phyloP scores from a whole-genome alignment of 768 basidiomycete species.

The Rhizopogon vinicolor region DNA sequence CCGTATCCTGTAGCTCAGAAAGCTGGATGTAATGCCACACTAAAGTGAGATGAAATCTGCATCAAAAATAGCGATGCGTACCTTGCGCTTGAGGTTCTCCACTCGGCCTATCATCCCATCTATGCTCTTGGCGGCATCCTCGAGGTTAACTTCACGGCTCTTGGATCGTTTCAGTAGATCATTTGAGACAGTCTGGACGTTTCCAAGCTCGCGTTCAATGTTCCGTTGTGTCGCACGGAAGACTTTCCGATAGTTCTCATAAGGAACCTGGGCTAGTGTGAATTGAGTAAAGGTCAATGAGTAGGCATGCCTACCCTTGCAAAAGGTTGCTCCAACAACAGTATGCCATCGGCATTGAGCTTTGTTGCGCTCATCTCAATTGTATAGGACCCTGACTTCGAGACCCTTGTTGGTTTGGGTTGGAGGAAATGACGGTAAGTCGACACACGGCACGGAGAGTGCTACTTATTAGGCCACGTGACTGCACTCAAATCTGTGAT shows the following conservation, averaged over 20 bases:
- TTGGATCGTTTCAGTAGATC: slow-evolving; percentile 54
- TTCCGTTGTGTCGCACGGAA: slow-evolving; percentile 79
- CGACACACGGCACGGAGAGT: background rate
- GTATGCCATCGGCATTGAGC: slow-evolving; percentile 64
- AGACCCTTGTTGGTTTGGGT: background rate
- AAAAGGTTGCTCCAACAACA: slow-evolving; percentile 86
- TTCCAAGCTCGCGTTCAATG: slow-evolving; percentile 73
- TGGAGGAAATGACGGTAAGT: background rate
- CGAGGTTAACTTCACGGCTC: slow-evolving; percentile 33
- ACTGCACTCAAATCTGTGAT: background rate
- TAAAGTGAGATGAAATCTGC: slow-evolving; percentile 6
- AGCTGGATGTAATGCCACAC: slow-evolving; percentile 32
- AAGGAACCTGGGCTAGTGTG: slow-evolving; percentile 62
- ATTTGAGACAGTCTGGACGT: slow-evolving; percentile 48
- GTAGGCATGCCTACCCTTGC: slow-evolving; percentile 45
- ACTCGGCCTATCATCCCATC: slow-evolving; percentile 76
- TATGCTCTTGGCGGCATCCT: slow-evolving; percentile 55
- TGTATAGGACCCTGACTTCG: slow-evolving; percentile 2
- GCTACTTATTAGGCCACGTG: slow-evolving; percentile 15
- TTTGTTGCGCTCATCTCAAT: slow-evolving; percentile 36
- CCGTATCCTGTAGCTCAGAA: slow-evolving; percentile 41
- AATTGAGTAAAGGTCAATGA: slow-evolving; percentile 9
- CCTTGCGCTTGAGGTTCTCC: slow-evolving; percentile 86
- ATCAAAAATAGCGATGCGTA: slow-evolving; percentile 27
- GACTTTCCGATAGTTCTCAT: slow-evolving; percentile 85